Evolutionary conservation across 352 stramenopile genomes (phyloP).

Genomic region (Globisporangium middletonii): DNA sequence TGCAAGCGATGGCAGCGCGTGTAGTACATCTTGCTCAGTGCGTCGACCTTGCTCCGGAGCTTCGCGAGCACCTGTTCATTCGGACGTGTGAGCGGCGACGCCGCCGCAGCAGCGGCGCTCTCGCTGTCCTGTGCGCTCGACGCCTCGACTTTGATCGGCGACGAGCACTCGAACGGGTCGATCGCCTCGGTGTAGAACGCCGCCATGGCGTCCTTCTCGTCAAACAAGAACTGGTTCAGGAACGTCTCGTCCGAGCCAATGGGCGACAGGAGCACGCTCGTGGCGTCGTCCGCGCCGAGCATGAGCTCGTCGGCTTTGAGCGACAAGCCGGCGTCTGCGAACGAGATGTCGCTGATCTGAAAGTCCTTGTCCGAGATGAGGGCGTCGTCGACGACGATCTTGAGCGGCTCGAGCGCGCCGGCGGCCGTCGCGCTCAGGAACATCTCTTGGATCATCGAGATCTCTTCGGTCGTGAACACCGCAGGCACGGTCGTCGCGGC

Average conservation of each 20-base stretch:
- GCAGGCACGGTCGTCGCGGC: background rate
- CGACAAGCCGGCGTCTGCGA: slow-evolving; percentile 15
- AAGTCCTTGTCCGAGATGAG: slow-evolving; percentile 25
- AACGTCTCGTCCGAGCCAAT: slow-evolving; percentile 45
- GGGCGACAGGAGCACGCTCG: slow-evolving; percentile 50
- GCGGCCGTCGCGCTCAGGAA: slow-evolving; percentile 17
- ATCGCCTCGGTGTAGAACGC: slow-evolving; percentile 56
- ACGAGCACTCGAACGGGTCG: slow-evolving; percentile 44
- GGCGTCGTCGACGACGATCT: slow-evolving; percentile 9
- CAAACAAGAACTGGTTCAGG: slow-evolving; percentile 32
- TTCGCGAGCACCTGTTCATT: slow-evolving; percentile 35
- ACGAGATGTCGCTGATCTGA: slow-evolving; percentile 36
- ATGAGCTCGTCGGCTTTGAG: slow-evolving; percentile 17
- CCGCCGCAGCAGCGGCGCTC: background rate
- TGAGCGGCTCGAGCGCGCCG: slow-evolving; percentile 7
- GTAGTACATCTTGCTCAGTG: slow-evolving; percentile 59
- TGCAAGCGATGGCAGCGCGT: slow-evolving; percentile 41
- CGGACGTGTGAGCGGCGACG: slow-evolving; percentile 7
- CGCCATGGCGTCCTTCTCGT: slow-evolving; percentile 58
- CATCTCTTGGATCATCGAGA: slow-evolving; percentile 52
- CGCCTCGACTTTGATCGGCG: slow-evolving; percentile 7
- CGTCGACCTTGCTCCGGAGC: slow-evolving; percentile 42
- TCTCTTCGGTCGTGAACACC: slow-evolving; percentile 42
- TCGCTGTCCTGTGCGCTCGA: slow-evolving; percentile 5
- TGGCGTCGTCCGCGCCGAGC: slow-evolving; percentile 29